These are phyloP conservation scores for Nyctanthes arbortristis DNA, from an alignment of 257 asterid species.

Conservation along the genomic window DNA sequence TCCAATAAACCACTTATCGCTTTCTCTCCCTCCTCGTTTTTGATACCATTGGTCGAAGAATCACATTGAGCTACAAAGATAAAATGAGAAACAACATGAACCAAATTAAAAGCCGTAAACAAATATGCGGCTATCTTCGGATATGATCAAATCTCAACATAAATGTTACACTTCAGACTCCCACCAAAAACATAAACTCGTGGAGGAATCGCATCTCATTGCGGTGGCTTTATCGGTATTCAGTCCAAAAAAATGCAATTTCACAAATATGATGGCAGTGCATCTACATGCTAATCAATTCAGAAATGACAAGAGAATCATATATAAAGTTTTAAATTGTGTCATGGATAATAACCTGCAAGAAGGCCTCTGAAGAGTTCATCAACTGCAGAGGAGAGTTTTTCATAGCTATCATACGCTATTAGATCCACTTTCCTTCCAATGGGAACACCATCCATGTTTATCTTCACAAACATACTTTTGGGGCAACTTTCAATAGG, in stretches of 20 bases:
- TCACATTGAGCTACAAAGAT: slow-evolving; percentile 60
- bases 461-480: slow-evolving; percentile 81
- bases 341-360: slow-evolving; percentile 50
- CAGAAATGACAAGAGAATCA: too few species aligned
- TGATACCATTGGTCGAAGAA: slow-evolving; percentile 35
- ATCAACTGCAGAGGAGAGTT: slow-evolving; percentile 72
- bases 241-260: too few species aligned
- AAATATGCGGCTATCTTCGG: background rate
- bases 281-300: background rate
- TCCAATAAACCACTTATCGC: slow-evolving; percentile 65
- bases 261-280: background rate
- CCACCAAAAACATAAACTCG: too few species aligned
- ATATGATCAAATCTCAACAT: too few species aligned
- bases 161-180: too few species aligned
- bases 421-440: slow-evolving; percentile 91
- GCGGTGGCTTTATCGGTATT: too few species aligned
- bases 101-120: background rate
- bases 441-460: slow-evolving; percentile 95
- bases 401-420: slow-evolving; percentile 69
- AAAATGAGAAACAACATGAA: background rate
- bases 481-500: slow-evolving; percentile 38
- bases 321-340: background rate
- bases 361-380: slow-evolving; percentile 87
- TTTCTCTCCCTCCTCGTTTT: slow-evolving; percentile 44
- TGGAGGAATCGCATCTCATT: too few species aligned